phyloP scores from a whole-genome alignment of 768 basidiomycete genomes.

The Trametes gibbosa region DNA sequence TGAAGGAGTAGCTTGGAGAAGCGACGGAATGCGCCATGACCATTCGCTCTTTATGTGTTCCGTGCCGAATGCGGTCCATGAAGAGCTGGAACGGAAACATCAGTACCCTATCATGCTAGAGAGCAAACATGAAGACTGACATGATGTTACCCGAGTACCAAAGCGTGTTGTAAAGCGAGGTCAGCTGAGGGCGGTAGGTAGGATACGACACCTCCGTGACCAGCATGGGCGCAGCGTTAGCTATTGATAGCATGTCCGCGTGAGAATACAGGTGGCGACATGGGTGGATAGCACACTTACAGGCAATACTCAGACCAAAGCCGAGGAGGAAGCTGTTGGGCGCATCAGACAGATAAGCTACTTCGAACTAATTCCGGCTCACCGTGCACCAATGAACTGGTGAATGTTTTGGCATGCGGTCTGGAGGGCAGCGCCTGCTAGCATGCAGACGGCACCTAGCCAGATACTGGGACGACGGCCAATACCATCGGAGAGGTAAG shows the following conservation, averaged over 20 bases:
- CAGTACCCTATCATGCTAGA: neutral
- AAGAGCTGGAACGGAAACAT: constrained; percentile 37
- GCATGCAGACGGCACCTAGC: constrained; percentile 71
- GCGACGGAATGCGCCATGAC: constrained; percentile 83
- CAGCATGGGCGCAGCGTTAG: constrained; percentile 77
- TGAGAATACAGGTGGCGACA: constrained; percentile 21
- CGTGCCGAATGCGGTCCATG: constrained; percentile 85
- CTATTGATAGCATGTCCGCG: constrained; percentile 30
- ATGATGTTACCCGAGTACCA: constrained; percentile 85
- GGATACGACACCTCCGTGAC: constrained; percentile 88
- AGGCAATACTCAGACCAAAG: constrained; percentile 72
- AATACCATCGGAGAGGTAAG: constrained; percentile 68
- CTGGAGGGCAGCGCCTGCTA: constrained; percentile 63
- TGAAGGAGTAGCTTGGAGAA: constrained; percentile 69
- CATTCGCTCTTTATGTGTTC: constrained; percentile 65
- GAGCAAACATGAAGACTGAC: constrained; percentile 34
- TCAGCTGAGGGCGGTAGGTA: constrained; percentile 74
- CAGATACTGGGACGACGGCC: constrained; percentile 67
- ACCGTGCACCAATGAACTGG: constrained; percentile 82
- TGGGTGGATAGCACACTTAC: constrained; percentile 29
- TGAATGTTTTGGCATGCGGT: constrained; percentile 67
- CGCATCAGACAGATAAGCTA: neutral
- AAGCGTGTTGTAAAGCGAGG: constrained; percentile 77
- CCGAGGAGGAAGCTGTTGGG: constrained; percentile 60
- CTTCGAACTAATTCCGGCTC: constrained; percentile 17